Base-by-base conservation (phyloP, 2,329 filamentous ascomycete species). In the Fusarium devonianum region DNA sequence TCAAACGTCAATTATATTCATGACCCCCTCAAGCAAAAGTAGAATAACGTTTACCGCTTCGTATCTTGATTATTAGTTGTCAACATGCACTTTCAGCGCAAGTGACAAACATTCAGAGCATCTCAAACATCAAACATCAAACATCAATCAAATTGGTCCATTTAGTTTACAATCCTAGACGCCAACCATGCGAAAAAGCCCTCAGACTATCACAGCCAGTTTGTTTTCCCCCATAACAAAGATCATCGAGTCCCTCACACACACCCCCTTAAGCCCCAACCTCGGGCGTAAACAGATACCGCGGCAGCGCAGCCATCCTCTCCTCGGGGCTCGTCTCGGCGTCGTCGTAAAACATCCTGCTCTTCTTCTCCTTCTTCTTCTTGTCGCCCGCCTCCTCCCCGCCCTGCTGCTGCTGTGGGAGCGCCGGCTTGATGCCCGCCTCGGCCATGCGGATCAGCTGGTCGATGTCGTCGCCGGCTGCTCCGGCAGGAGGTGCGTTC, bases 251-350 rank as follows among this genome's bases (percentile, higher is more conserved):
- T 23, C 38, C 17, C 22, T 26, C 10, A 4, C 28, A 26, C 29
- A 45, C 25, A 49, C 29, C 43, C 42, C 23, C 9, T 30, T 60
- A 60, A 21, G 55, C 65, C 11, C 46, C 65, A 19, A 64, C 60
- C 29, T 63, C 58, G 5, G 69, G 62, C 23, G 55, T 59, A 47
- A 83, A 88, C 64, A 86, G 85, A 76, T 95, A 96, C 72, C 85
- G 86, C 53, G 88, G 79, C 75, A 94, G 76, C 67, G 77, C 75
- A 19, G 90, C 88, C 89, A 96, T 92, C 74, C 87, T 90, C 79
- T 96, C 92, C 75, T 97, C 92, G 2, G 91, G 89, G 65, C 89
- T 94, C 66, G 86, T 76, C 49, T 88, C 86, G 40, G 88, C 85
- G 68, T 95, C 90, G 55, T 86, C 86, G 75, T 94, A 96, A 21